phyloP scores from a whole-genome alignment of 768 basidiomycete species.

The Kwoniella europaea region DNA sequence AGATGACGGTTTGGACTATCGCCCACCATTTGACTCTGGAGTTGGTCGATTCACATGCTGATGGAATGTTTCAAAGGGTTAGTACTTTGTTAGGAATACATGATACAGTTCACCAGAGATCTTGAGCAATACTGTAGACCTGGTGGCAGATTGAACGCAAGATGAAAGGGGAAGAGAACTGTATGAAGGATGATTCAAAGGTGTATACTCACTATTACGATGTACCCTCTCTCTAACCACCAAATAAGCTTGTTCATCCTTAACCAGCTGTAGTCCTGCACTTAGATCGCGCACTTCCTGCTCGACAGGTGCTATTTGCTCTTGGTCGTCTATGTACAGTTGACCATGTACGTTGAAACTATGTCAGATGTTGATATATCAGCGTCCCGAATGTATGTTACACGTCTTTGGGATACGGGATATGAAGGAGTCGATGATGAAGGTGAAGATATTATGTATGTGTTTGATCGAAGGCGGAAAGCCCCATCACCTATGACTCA shows the following conservation, averaged over 20 bases:
- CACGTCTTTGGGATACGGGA: too few species aligned
- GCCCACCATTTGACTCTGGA: slow-evolving; percentile 99
- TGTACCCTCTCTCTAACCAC: slow-evolving; percentile 90
- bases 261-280: slow-evolving; percentile 80
- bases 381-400: too few species aligned
- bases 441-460: too few species aligned
- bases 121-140: too few species aligned
- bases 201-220: slow-evolving; percentile 85
- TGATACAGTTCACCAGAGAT: too few species aligned
- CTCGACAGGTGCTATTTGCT: slow-evolving; percentile 87
- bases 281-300: slow-evolving; percentile 87
- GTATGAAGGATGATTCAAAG: not conserved
- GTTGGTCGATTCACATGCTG: slow-evolving; percentile 66
- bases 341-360: slow-evolving; percentile 99
- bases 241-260: slow-evolving; percentile 99
- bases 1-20: slow-evolving; percentile 80
- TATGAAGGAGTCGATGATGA: too few species aligned
- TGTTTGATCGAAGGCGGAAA: too few species aligned
- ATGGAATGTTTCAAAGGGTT: not conserved
- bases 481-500: slow-evolving; percentile 54
- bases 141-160: not conserved
- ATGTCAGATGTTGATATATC: not conserved
- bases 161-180: not conserved
- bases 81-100: not conserved
- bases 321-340: slow-evolving; percentile 89